Evolutionary conservation across 805 yeast species (phyloP), one percentile per base, ranked within the genome.

Genomic region (Ogataea pini): DNA sequence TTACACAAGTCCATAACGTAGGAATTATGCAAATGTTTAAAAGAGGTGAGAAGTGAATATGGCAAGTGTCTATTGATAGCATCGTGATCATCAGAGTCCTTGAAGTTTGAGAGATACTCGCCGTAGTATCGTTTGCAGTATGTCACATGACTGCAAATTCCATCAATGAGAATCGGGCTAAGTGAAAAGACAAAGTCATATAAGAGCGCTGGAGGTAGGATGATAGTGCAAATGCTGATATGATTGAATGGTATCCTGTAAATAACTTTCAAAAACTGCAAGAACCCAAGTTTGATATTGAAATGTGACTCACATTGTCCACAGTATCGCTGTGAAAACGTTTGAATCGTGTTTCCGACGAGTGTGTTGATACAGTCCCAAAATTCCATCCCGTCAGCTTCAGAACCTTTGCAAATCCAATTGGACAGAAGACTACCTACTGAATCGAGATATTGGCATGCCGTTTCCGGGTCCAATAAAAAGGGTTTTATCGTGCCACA

Each of bases 1-100:
- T 82, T 82, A 50, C 83, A 71, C 7, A 76, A 58, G 56, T 82
- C 86, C 72, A 79, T 75, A 8, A 81, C 75, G 49, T 73, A 77
- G 0, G 79, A 64, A 48, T 80, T 80, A 41, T 76, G 80, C 4
- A 75, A 42, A 8, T 55, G 53, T 44, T 72, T 70, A 29, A 60
- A 51, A 3, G 52, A 32, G 6, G 52, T 53, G 4, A 59, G 49
- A 16, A 52, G 56, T 5, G 56, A 55, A 7, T 48, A 39, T 4
- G 47, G 22, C 24, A 57, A 24, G 9, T 34, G 47, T 2, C 18
- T 27, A 38, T 59, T 56, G 24, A 54, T 47, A 24, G 40, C 46
- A 4, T 50, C 56, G 27, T 48, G 47, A 10, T 44, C 51, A 1
- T 40, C 47, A 4, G 48, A 41, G 9, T 25, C 32, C 12, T 60